Evolutionary conservation across 345 rosid species (phyloP), one percentile per base, ranked within the genome.

Genomic region (Pelargonium nanum): DNA sequence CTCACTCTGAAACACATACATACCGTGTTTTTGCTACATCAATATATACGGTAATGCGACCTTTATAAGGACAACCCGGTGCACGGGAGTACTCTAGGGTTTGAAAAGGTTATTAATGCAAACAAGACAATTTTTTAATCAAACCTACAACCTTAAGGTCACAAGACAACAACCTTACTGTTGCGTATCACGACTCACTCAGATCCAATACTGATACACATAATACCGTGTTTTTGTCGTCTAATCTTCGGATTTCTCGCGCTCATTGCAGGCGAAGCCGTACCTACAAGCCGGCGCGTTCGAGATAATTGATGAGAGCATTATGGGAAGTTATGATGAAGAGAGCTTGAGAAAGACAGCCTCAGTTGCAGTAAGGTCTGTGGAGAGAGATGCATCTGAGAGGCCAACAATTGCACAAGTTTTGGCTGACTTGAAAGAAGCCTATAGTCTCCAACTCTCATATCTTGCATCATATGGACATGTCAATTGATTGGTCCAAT

Each of bases 281-380:
- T 83, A 86, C 74, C 77, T 91, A 77, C 98, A 86, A 77, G 96
- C 95, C 48, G 92, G 88, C 56, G 82, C 90, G 56, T 85, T 81
- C 40, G 90, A 91, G 76, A 83, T 88, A 61, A 90, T 85, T 66
- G 96, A 88, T 28, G 90, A 83, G 40, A 73, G 73, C 64, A 61
- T 91, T 61, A 75, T 78, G 61, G 95, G 81, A 62, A 78, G 60
- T 30, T 88, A 81, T 24, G 89, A 85, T 48, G 78, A 63, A 68
- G 86, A 71, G 66, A 86, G 98, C 78, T 83, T 88, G 94, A 83
- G 59, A 67, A 81, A 63, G 67, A 82, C 85, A 12, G 83, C 96
- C 28, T 70, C 56, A 22, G 68, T 80, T 40, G 83, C 98, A 12
- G 73, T 80, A 50, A 75, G 80, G 65, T 84, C 83, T 13, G 91